These are phyloP conservation scores for Aristolochia californica DNA, from an alignment of 164 flowering plant species.

Conservation along the genomic window DNA sequence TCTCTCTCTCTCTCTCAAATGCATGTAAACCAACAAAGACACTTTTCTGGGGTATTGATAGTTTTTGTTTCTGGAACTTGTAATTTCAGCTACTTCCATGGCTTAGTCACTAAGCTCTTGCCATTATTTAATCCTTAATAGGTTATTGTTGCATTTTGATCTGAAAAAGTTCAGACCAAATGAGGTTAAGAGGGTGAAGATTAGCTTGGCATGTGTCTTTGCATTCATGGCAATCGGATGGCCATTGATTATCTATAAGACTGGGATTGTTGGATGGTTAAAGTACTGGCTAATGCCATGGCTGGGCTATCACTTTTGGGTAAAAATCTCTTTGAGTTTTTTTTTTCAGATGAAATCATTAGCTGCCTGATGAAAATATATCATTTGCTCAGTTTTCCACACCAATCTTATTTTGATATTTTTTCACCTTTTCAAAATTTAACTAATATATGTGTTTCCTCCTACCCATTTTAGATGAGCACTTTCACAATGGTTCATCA, in stretches of 20 bases:
- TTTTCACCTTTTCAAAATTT: background rate
- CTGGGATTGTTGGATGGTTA: constrained; percentile 77
- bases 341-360: background rate
- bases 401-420: background rate
- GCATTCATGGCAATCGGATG: constrained; percentile 87
- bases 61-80: too few relatives aligned
- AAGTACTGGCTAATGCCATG: constrained; percentile 98
- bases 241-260: constrained; percentile 72
- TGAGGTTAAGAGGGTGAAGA: constrained; percentile 79
- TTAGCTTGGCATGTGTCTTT: constrained; percentile 86
- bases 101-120: background rate
- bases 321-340: constrained; percentile 14
- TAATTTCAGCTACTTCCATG: too few relatives aligned
- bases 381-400: background rate
- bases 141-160: constrained; percentile 83
- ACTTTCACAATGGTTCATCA: constrained; percentile 98
- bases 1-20: too few relatives aligned
- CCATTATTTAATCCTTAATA: constrained; percentile 6
- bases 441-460: background rate
- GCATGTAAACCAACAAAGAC: too few relatives aligned
- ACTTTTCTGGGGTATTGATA: too few relatives aligned
- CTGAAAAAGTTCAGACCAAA: constrained; percentile 71
- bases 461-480: constrained; percentile 97
- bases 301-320: constrained; percentile 98
- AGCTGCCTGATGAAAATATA: too few relatives aligned